These are phyloP conservation scores for Kazachstania africana DNA, from an alignment of 805 yeast genomes.

Conservation along the genomic window DNA sequence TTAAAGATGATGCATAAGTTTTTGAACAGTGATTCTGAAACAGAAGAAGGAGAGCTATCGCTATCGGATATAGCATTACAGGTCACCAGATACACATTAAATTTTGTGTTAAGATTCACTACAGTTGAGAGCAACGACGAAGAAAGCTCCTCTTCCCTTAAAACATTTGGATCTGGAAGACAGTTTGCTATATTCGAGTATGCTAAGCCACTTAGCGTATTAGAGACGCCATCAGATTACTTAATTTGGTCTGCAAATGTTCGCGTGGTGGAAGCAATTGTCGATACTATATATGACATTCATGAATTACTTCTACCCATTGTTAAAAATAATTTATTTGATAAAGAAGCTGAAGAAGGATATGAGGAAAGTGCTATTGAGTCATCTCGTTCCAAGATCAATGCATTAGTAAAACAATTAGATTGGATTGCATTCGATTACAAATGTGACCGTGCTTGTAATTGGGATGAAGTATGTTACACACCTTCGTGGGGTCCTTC, in stretches of 20 bases:
- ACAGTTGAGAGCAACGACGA: conserved; percentile 5
- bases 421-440: conserved; percentile 34
- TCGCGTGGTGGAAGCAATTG: conserved; percentile 30
- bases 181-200: conserved; percentile 35
- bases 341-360: conserved; percentile 7
- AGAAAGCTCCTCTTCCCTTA: no score
- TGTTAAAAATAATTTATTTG: conserved; percentile 18
- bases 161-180: conserved; percentile 17
- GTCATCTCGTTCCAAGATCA: conserved; percentile 4
- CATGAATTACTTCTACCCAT: conserved; percentile 22
- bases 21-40: conserved; percentile 14
- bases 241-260: conserved; percentile 39
- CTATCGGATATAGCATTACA: conserved; percentile 19
- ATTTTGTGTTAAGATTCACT: conserved; percentile 35
- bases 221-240: conserved; percentile 32
- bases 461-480: conserved; percentile 38
- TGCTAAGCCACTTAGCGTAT: conserved; percentile 30
- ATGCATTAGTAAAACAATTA: conserved; percentile 19
- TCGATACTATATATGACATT: conserved; percentile 27
- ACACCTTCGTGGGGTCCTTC: conserved; percentile 54
- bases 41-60: conserved; percentile 3
- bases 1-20: conserved; percentile 32
- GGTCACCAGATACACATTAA: conserved; percentile 31
- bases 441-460: conserved; percentile 33
- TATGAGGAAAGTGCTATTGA: conserved; percentile 5